phyloP scores from a whole-genome alignment of 495 filamentous ascomycete species.

The Pseudoneurospora amorphoporcata region DNA sequence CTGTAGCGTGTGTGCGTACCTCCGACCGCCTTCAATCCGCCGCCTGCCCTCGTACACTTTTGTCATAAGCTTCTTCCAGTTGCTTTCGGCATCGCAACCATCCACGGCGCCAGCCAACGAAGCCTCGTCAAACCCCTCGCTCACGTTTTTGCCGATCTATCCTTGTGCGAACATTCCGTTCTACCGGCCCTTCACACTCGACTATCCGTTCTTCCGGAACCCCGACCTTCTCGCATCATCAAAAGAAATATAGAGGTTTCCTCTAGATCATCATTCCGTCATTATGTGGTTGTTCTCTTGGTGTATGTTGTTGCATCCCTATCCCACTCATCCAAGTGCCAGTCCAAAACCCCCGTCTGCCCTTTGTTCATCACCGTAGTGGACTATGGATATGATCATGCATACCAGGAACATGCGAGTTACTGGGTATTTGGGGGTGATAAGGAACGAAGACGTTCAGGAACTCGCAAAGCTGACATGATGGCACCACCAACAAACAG shows the following conservation, averaged over 20 bases:
- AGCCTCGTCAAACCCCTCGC: not conserved
- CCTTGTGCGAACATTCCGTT: not conserved
- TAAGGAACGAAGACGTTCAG: not conserved
- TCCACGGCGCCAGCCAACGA: not conserved
- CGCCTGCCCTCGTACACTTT: not conserved
- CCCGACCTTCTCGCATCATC: not conserved
- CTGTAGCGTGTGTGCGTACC: not conserved
- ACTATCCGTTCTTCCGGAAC: not conserved
- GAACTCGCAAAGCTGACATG: slow-evolving; percentile 11
- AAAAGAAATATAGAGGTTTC: not conserved
- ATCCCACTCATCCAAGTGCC: not conserved
- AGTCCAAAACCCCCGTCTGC: not conserved
- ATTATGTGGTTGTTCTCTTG: slow-evolving; percentile 95
- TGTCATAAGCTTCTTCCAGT: not conserved
- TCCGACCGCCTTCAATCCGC: not conserved
- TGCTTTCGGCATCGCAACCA: not conserved
- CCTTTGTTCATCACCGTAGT: not conserved
- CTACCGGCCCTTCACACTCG: not conserved
- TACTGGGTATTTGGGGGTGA: not conserved
- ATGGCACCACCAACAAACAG: slow-evolving; percentile 34
- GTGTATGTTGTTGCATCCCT: slow-evolving; percentile 51
- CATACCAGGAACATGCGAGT: slow-evolving; percentile 3
- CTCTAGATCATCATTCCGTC: slow-evolving; percentile 11
- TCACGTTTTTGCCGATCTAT: not conserved
- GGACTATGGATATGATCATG: not conserved